Base-by-base conservation (phyloP, 2,329 filamentous ascomycete species). In the Cadophora malorum region DNA sequence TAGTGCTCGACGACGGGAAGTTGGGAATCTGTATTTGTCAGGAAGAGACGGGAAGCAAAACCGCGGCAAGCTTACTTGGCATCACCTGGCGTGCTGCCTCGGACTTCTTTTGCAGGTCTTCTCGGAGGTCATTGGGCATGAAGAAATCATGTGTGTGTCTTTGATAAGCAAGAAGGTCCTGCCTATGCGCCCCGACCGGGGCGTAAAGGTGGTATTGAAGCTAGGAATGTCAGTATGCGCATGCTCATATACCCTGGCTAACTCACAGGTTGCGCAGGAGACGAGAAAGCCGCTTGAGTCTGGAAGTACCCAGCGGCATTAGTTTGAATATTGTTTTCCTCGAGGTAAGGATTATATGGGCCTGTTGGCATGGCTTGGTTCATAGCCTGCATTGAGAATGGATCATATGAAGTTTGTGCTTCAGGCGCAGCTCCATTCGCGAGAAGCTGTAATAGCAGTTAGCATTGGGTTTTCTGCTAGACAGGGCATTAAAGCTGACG, bases 151-250 rank as follows among this genome's bases (percentile, higher is more conserved):
- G 93, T 1, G 92, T 89, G 67, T 91, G 90, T 68, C 93, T 89
- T 78, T 99, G 95, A 76, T 97, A 97, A 2, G 91, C 89, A 72
- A 92, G 84, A 35, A 97, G 84, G 71, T 93, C 93, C 70, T 95
- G 91, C 69, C 89, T 88, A 77, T 94, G 88, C n/a, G 92, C 90
- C 6, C 93, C 93, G 66, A 94, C 86, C 0, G 94, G 94, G 38
- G 93, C 92, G 79, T 99, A 99, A 14, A 97, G 85, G 79, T 99
- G 96, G 78, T 97, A 97, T 82, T 95, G 92, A 6, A 94, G 86
- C 88, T 91, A 69, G n/a, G 65, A 8, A 58, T 23, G 66, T 78
- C 63, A 77, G 76, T 67, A 60, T 65, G n/a, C 56, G 23, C 50
- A 55, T 61, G 33, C 9, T n/a, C 49, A 65, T 8, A 52, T 2